Percentiles rank a stretch among this genome's conserved stretches.
These are phyloP conservation scores for Thecaphora thlaspeos DNA, from an alignment of 1,284 basidiomycete genomes.

Conservation along the genomic window DNA sequence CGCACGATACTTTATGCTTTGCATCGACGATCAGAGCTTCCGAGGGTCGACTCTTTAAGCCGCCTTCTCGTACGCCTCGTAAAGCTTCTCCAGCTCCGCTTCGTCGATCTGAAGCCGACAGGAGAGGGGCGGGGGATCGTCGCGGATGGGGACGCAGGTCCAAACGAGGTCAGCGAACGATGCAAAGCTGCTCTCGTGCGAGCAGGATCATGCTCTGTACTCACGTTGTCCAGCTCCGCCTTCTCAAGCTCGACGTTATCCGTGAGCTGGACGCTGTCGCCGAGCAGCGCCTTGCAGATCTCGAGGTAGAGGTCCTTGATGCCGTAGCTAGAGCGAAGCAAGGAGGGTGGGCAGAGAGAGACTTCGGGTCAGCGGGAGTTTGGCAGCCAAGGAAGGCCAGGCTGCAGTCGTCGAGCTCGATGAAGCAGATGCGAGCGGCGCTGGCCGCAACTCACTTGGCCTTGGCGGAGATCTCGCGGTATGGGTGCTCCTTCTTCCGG, in stretches of 20 bases:
- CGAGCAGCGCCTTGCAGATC: slow-evolving; percentile 31
- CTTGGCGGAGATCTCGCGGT: slow-evolving; percentile 32
- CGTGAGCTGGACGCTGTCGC: slow-evolving; percentile 31
- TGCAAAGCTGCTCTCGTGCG: no score
- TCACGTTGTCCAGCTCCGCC: slow-evolving; percentile 23
- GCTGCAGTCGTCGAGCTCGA: no score
- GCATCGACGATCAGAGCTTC: no score
- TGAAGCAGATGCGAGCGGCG: no score
- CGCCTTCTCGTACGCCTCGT: slow-evolving; percentile 28
- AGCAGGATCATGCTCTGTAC: neutral
- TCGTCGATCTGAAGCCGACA: slow-evolving; percentile 19
- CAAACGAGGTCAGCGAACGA: no score
- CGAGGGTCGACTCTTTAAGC: no score
- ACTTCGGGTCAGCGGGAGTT: neutral
- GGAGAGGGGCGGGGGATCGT: neutral
- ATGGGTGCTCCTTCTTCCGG: slow-evolving; percentile 32
- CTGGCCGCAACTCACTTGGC: slow-evolving; percentile 39
- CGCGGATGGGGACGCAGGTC: no score
- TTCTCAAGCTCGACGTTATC: slow-evolving; percentile 25
- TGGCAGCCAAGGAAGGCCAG: no score
- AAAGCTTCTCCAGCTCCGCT: slow-evolving; percentile 35
- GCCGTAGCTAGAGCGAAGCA: slow-evolving; percentile 14
- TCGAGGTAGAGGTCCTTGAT: slow-evolving; percentile 37
- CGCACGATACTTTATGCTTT: no score
- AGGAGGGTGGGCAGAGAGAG: neutral